Percentiles rank a stretch among this genome's conserved stretches.
Evolutionary conservation across 768 basidiomycete species (phyloP).

Genomic region (Trametes cinnabarina): DNA sequence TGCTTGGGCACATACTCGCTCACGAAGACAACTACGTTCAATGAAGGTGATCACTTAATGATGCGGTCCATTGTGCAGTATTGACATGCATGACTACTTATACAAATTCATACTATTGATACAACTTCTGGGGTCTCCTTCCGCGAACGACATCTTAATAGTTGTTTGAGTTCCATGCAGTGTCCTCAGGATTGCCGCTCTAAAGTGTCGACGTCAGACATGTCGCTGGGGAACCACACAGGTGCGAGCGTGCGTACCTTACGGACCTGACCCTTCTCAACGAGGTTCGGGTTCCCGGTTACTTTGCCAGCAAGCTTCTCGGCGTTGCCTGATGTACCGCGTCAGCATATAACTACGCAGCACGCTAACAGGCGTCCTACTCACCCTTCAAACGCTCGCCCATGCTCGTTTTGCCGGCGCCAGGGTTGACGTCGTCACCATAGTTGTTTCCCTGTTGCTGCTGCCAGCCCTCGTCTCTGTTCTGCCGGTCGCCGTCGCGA

Average conservation of each 20-base stretch:
- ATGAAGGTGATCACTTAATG: too few relatives aligned
- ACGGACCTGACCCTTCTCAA: constrained; percentile 5
- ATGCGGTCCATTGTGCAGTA: too few relatives aligned
- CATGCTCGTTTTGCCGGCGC: constrained; percentile 9
- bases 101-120: neutral
- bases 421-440: neutral
- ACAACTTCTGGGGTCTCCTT: neutral
- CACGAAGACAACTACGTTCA: too few relatives aligned
- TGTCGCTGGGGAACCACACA: too few relatives aligned
- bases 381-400: constrained; percentile 19
- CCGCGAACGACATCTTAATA: neutral
- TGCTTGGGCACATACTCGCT: too few relatives aligned
- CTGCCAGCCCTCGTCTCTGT: neutral
- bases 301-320: constrained; percentile 14
- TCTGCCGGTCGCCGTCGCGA: neutral
- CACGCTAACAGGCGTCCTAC: neutral
- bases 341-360: too few relatives aligned
- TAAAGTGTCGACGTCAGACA: neutral
- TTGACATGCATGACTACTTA: neutral
- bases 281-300: constrained; percentile 3
- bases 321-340: constrained; percentile 7
- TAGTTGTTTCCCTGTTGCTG: neutral
- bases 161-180: constrained; percentile 6
- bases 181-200: constrained; percentile 11
- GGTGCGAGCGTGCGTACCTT: neutral